phyloP scores from a whole-genome alignment of 768 basidiomycete species.

The Inosperma sp. region DNA sequence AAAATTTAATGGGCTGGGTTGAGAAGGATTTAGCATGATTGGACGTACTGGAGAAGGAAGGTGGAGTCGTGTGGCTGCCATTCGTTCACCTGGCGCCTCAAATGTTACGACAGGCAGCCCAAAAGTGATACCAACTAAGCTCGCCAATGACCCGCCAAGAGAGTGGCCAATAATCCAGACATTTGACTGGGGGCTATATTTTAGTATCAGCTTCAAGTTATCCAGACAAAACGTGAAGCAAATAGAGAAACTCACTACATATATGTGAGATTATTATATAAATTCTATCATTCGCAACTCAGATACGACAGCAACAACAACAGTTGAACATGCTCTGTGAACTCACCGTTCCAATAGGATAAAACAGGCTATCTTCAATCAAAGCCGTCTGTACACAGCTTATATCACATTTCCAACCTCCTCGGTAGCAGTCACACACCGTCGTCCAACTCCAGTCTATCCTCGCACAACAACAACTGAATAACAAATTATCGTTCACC shows the following conservation, averaged over 20 bases:
- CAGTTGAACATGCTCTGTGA: not conserved
- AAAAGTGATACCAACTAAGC: conserved; percentile 83
- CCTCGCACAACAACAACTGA: conserved; percentile 91
- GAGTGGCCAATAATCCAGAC: conserved; percentile 87
- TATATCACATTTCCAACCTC: conserved; percentile 77
- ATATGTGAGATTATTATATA: conserved; percentile 91
- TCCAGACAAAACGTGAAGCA: not conserved
- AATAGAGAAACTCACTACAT: conserved; percentile 53
- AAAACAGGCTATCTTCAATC: conserved; percentile 79
- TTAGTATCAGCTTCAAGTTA: not conserved
- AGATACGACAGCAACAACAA: not conserved
- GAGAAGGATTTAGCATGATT: not conserved
- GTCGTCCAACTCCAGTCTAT: conserved; percentile 93
- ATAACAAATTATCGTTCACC: conserved; percentile 88
- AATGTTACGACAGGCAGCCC: conserved; percentile 85
- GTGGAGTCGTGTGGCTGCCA: conserved; percentile 77
- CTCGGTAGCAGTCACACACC: conserved; percentile 84
- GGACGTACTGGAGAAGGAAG: conserved; percentile 74
- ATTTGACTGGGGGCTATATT: conserved; percentile 60
- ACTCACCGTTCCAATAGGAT: conserved; percentile 82
- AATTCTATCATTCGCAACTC: conserved; percentile 49
- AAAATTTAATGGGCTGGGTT: not conserved
- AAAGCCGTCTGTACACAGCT: conserved; percentile 73
- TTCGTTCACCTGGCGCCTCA: conserved; percentile 83
- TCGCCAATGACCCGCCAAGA: conserved; percentile 68